Evolutionary conservation across 164 flowering plant species (phyloP).

Genomic region (Annona squamosa): DNA sequence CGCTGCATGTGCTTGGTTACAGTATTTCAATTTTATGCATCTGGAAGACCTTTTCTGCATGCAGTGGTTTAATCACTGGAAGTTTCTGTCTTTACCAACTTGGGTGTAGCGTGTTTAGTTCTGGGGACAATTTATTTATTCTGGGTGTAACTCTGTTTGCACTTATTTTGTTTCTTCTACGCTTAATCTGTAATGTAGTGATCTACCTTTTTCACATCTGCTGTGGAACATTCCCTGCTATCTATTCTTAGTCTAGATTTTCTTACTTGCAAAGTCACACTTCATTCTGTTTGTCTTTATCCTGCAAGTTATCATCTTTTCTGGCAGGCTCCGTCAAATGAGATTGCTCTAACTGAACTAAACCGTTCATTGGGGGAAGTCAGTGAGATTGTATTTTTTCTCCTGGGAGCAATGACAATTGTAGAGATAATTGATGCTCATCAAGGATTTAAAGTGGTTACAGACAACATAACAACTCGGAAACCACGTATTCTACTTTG

Average conservation of each 20-base stretch:
- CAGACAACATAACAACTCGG: constrained; percentile 93
- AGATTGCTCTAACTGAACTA: constrained; percentile 78
- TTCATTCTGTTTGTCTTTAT: not conserved
- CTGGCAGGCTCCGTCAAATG: constrained; percentile 87
- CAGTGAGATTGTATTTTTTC: constrained; percentile 92
- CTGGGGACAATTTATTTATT: not conserved
- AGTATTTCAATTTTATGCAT: not conserved
- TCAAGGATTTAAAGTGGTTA: constrained; percentile 95
- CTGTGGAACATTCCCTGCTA: not conserved
- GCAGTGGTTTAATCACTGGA: not conserved
- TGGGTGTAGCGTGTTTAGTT: not conserved
- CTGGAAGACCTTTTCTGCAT: not conserved
- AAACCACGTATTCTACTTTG: constrained; percentile 85
- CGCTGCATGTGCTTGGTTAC: not conserved
- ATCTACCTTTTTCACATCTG: not conserved
- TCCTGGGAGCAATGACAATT: constrained; percentile 99
- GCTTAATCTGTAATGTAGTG: not conserved
- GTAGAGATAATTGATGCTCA: constrained; percentile 98
- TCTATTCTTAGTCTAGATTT: not conserved
- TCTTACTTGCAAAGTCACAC: not conserved
- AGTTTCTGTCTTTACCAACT: not conserved
- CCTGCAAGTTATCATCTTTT: constrained; percentile 2
- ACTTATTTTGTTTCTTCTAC: not conserved
- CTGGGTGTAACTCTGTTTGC: not conserved
- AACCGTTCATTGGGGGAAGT: constrained; percentile 90